Evolutionary conservation across 306 rosid genomes (phyloP).

Genomic region (Geum urbanum): DNA sequence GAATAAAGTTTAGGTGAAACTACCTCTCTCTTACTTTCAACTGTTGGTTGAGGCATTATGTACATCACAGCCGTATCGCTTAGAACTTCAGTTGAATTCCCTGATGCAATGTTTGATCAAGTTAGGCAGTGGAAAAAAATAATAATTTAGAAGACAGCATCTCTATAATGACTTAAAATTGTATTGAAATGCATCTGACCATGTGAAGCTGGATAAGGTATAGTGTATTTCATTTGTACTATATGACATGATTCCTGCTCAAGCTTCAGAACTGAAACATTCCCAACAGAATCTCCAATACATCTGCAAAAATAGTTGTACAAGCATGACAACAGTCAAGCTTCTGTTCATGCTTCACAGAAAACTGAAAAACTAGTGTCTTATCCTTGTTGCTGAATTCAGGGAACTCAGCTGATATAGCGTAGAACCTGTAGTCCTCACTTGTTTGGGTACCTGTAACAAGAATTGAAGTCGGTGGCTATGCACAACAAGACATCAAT

Average conservation of each 20-base stretch:
- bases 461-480: constrained; percentile 17
- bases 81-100: constrained; percentile 46
- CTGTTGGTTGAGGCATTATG: constrained; percentile 68
- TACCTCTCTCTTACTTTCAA: constrained; percentile 87
- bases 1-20: constrained; percentile 21
- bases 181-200: constrained; percentile 44
- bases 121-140: not conserved
- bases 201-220: constrained; percentile 62
- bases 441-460: constrained; percentile 87
- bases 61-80: constrained; percentile 43
- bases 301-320: constrained; percentile 49
- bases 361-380: constrained; percentile 81
- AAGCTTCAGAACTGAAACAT: constrained; percentile 65
- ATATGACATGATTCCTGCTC: constrained; percentile 51
- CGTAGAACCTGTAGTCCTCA: constrained; percentile 90
- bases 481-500: too few species aligned
- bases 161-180: not conserved
- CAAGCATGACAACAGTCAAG: too few species aligned
- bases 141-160: not conserved
- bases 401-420: constrained; percentile 94
- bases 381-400: constrained; percentile 93
- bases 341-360: constrained; percentile 97
- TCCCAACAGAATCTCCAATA: constrained; percentile 67
- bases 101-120: constrained; percentile 37
- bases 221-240: constrained; percentile 50